Base-by-base conservation (phyloP, 1,139 yeast species). In the Entelexis paramagnoliae region DNA sequence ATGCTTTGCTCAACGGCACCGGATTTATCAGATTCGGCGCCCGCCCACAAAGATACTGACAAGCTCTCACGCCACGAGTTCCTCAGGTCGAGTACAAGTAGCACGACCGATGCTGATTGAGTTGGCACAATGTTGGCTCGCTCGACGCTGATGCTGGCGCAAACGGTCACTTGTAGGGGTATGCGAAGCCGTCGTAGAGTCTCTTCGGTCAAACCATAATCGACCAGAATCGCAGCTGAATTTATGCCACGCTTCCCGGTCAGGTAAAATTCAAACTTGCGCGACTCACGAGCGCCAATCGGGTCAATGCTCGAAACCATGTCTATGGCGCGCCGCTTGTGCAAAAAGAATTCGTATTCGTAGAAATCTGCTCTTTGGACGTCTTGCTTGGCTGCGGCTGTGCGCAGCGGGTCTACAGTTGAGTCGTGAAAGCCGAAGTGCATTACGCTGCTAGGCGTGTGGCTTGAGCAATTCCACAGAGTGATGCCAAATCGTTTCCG, bases 241-340 rank as follows among this genome's bases (percentile, higher is more conserved):
- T 76, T 77, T 71, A 86, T 79, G 0, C 88, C 87, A 41, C 86
- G 73, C 60, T 84, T 84, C 1, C 94, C 95, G 41, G 74, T 70
- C 3, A 84, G 70, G 58, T 80, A 81, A 56, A 84, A 73, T 17
- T 77, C 77, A 48, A 85, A 71, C 4, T 61, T 59, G 11, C 50
- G 45, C 1, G 64, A 52, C 8, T 51, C 53, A 26, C 64, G 66
- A 11, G 67, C 62, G 4, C 50, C 50, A 3, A 66, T 54, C 8
- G 42, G 42, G 6, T 43, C 8, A 13, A 28, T 44, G 10, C 43
- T 48, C 11, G 55, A 45, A 1, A 54, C 45, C 11, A 59, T 54
- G 20, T 56, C 56, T 57, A 86, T 73, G 0, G 94, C 81, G 46
- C 76, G 77, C 54, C 78, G 75, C 55, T 76, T 72, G 46, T 80